phyloP scores from a whole-genome alignment of 2,329 filamentous ascomycete genomes.

The Colletotrichum euphorbiae region DNA sequence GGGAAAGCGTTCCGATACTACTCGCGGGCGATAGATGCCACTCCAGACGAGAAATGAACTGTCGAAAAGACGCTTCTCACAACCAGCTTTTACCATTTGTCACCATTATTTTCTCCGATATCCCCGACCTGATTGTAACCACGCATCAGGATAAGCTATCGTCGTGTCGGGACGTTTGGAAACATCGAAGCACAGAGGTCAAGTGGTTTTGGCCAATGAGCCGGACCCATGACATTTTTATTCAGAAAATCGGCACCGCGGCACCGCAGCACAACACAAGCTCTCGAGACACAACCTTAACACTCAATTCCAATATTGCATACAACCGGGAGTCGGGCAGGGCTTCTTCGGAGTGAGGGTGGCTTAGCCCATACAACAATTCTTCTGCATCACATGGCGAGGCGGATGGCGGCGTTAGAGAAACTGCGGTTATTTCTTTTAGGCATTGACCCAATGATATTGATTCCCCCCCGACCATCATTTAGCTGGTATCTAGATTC shows the following conservation, averaged over 20 bases:
- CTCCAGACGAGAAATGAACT: background rate
- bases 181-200: conserved; percentile 1
- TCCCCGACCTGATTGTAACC: conserved; percentile 3
- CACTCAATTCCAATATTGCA: conserved; percentile 33
- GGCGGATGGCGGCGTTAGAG: conserved; percentile 38
- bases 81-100: conserved; percentile 10
- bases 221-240: conserved; percentile 24
- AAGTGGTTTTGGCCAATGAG: background rate
- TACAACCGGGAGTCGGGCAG: conserved; percentile 34
- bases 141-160: conserved; percentile 1
- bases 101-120: conserved; percentile 1
- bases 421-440: conserved; percentile 32
- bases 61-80: conserved; percentile 14
- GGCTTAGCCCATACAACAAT: conserved; percentile 24
- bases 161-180: background rate
- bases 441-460: conserved; percentile 38
- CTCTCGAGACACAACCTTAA: conserved; percentile 12
- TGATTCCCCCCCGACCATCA: conserved; percentile 20
- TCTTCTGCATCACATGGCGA: conserved; percentile 39
- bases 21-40: background rate
- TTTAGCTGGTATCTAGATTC: background rate
- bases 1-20: background rate
- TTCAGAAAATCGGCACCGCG: conserved; percentile 13
- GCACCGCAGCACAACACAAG: conserved; percentile 1
- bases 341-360: conserved; percentile 23